Conservation (phyloP, 2,329 filamentous ascomycete genomes). For the Neurospora sp. region DNA sequence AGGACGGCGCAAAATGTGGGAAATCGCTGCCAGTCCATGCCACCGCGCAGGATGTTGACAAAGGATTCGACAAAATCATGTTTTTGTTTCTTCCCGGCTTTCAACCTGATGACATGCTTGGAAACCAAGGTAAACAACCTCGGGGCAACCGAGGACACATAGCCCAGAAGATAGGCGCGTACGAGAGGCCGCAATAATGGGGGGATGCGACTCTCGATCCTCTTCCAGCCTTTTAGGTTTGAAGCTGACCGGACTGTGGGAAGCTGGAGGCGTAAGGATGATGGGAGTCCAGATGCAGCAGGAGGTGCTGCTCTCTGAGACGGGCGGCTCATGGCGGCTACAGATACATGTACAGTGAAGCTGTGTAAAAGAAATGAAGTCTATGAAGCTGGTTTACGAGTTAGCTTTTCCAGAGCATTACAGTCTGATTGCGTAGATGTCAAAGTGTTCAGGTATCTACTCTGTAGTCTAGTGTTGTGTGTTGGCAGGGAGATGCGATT, state of each 20-base stretch:
- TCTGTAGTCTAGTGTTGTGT: background rate
- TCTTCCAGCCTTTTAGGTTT: background rate
- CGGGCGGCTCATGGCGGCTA: background rate
- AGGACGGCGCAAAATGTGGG: slow-evolving; percentile 52
- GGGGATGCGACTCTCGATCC: slow-evolving; percentile 27
- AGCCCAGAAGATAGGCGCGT: slow-evolving; percentile 51
- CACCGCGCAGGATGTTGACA: slow-evolving; percentile 35
- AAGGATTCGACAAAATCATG: slow-evolving; percentile 25
- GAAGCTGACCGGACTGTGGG: background rate
- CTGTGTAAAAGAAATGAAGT: background rate
- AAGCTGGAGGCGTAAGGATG: background rate
- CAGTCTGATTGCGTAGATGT: background rate
- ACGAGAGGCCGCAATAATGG: slow-evolving; percentile 43
- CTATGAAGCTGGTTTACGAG: background rate
- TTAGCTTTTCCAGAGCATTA: background rate
- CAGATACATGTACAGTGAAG: background rate
- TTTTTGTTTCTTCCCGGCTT: background rate
- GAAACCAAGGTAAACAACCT: slow-evolving; percentile 45
- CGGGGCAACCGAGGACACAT: slow-evolving; percentile 48
- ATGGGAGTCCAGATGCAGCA: background rate
- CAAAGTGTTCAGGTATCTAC: background rate
- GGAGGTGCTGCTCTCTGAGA: background rate
- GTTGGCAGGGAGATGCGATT: background rate
- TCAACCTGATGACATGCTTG: slow-evolving; percentile 33
- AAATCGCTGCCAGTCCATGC: slow-evolving; percentile 46